Conservation (phyloP, 169 alveolate genomes). For the Eimeria necatrix region DNA sequence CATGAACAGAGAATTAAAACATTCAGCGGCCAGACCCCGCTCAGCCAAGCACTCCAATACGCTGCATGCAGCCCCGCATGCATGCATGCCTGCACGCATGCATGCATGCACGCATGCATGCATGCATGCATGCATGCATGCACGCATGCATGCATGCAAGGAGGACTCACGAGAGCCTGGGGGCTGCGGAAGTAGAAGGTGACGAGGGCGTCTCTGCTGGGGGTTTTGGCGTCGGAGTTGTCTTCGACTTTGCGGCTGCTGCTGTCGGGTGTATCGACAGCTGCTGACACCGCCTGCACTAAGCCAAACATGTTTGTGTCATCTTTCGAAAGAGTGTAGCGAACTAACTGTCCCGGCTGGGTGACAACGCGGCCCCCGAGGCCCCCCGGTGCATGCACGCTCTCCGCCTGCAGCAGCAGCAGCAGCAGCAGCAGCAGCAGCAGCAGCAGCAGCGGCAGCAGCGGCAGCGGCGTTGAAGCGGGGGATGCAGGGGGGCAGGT, state of each 20-base stretch:
- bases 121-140: background rate
- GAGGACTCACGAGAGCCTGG: constrained; percentile 46
- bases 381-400: background rate
- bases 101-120: constrained; percentile 14
- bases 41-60: too few species aligned
- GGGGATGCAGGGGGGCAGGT: background rate
- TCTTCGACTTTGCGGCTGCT: constrained; percentile 12
- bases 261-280: constrained; percentile 76
- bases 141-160: background rate
- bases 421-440: constrained; percentile 27
- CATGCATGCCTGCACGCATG: constrained; percentile 30
- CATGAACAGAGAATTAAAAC: too few species aligned
- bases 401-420: constrained; percentile 13
- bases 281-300: constrained; percentile 81
- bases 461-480: background rate
- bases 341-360: constrained; percentile 82
- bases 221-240: background rate
- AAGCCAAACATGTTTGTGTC: constrained; percentile 84
- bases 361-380: constrained; percentile 35
- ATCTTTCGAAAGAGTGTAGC: constrained; percentile 81
- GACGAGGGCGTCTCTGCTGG: constrained; percentile 26
- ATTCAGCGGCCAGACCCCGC: too few species aligned
- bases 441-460: background rate
- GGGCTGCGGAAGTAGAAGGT: constrained; percentile 61
- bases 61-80: too few species aligned